Evolutionary conservation across 805 yeast genomes (phyloP).

Genomic region (Wickerhamomyces pijperi): DNA sequence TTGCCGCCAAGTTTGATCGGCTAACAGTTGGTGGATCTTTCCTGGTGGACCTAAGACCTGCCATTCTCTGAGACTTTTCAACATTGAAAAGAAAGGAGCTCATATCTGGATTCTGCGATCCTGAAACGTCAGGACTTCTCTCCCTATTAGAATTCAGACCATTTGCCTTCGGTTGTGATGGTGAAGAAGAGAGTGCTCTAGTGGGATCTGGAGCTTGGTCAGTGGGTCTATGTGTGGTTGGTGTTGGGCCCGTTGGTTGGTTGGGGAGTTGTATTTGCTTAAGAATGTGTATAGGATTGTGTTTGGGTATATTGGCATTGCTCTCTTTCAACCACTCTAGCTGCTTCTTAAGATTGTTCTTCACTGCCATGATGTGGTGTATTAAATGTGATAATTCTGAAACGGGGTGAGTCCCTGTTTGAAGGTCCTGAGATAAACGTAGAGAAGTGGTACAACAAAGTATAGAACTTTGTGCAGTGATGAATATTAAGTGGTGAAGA

Average conservation of each 20-base stretch:
- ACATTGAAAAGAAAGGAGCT: slow-evolving; percentile 5
- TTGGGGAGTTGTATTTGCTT: slow-evolving; percentile 5
- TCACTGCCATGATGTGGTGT: slow-evolving; percentile 8
- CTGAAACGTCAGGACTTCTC: not conserved
- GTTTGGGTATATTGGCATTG: slow-evolving; percentile 13
- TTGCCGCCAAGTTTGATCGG: slow-evolving; percentile 5
- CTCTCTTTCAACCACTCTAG: slow-evolving; percentile 17
- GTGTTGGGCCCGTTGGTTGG: no score
- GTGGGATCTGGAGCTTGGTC: not conserved
- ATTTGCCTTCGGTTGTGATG: not conserved
- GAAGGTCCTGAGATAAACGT: no score
- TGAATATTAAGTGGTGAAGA: no score
- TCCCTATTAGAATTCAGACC: not conserved
- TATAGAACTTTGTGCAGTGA: no score
- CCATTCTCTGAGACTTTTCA: slow-evolving; percentile 5
- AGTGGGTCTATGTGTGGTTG: no score
- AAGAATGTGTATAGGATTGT: slow-evolving; percentile 4
- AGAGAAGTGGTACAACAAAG: no score
- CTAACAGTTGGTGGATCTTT: slow-evolving; percentile 8
- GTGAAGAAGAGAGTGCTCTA: not conserved
- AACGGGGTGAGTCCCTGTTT: no score
- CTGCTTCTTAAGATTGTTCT: slow-evolving; percentile 19
- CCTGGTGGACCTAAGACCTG: slow-evolving; percentile 13
- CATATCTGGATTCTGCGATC: not conserved
- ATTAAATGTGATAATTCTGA: no score